These are phyloP conservation scores for Litsea cubeba DNA, from an alignment of 164 flowering plant genomes.

Conservation along the genomic window DNA sequence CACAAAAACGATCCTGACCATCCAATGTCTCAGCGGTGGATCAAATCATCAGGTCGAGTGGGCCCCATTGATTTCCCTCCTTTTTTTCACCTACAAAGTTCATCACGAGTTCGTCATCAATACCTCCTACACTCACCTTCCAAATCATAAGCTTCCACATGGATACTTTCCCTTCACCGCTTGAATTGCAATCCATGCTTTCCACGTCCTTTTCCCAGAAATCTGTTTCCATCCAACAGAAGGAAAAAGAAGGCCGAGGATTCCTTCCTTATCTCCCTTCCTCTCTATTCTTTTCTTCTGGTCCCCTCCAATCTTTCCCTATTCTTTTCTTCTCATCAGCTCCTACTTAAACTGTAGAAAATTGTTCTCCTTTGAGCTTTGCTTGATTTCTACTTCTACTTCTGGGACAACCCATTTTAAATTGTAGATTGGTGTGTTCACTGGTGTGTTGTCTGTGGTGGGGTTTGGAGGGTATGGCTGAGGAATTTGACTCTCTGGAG, in stretches of 20 bases:
- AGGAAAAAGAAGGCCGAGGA: background rate
- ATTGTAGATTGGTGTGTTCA: background rate
- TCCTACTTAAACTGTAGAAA: background rate
- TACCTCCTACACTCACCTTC: too few species aligned
- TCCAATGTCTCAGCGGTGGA: too few species aligned
- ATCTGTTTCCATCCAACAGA: background rate
- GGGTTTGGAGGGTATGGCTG: background rate
- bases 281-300: background rate
- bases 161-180: background rate
- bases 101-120: too few species aligned
- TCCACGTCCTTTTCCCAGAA: background rate
- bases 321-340: background rate
- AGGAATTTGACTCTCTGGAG: conserved; percentile 42
- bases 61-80: too few species aligned
- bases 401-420: background rate
- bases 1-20: too few species aligned
- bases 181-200: too few species aligned
- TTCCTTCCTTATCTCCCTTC: background rate
- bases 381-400: background rate
- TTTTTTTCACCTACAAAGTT: too few species aligned
- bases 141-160: background rate
- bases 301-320: background rate
- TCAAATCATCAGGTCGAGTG: too few species aligned
- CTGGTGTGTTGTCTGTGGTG: background rate
- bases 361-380: background rate